phyloP scores from a whole-genome alignment of 768 basidiomycete genomes.

The Dentipellis sp. region DNA sequence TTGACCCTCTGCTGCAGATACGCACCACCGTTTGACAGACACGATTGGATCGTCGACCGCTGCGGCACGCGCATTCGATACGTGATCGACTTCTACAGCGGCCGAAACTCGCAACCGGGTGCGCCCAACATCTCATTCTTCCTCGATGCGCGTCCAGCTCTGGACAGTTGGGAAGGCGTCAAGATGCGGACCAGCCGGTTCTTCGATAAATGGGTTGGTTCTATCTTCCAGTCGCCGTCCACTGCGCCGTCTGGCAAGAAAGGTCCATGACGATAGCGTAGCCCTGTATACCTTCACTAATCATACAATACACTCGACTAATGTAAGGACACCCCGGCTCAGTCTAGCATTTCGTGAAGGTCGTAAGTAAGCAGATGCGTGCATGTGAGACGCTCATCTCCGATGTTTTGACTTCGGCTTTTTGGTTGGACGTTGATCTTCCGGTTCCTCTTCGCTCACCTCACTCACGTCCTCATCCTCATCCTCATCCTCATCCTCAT shows the following conservation, averaged over 20 bases:
- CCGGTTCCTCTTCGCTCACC: slow-evolving; percentile 32
- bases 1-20: slow-evolving; percentile 45
- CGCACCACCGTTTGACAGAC: slow-evolving; percentile 90
- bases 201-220: slow-evolving; percentile 29
- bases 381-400: too few relatives aligned
- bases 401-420: slow-evolving; percentile 35
- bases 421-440: slow-evolving; percentile 40
- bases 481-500: slow-evolving; percentile 27
- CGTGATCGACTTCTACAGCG: slow-evolving; percentile 97
- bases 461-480: slow-evolving; percentile 33
- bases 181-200: slow-evolving; percentile 66
- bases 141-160: slow-evolving; percentile 87
- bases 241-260: too few relatives aligned
- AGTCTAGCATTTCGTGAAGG: too few relatives aligned
- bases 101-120: slow-evolving; percentile 39
- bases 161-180: slow-evolving; percentile 92
- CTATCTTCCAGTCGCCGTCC: not conserved
- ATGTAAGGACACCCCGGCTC: too few relatives aligned
- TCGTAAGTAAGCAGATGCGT: too few relatives aligned
- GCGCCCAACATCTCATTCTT: slow-evolving; percentile 71
- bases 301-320: too few relatives aligned
- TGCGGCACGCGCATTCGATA: slow-evolving; percentile 87
- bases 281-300: too few relatives aligned
- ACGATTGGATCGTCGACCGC: slow-evolving; percentile 95
- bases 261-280: too few relatives aligned